phyloP scores from a whole-genome alignment of 805 yeast species.

The Yarrowia sp. region DNA sequence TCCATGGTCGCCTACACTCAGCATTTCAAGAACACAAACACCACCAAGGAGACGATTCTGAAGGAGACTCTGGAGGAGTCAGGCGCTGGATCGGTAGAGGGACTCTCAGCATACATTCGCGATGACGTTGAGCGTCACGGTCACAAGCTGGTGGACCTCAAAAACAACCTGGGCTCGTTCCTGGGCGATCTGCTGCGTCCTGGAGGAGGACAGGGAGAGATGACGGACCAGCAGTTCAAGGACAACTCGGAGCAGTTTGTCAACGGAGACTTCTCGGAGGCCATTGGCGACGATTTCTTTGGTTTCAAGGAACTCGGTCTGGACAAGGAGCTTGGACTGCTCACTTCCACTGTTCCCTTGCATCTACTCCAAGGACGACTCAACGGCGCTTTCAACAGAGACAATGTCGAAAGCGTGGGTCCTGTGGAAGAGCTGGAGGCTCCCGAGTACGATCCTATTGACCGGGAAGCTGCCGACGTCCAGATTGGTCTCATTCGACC shows the following conservation, averaged over 20 bases:
- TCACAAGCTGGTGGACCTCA: constrained; percentile 71
- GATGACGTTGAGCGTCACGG: constrained; percentile 76
- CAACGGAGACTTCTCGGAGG: constrained; percentile 93
- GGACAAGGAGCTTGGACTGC: constrained; percentile 86
- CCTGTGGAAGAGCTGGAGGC: constrained; percentile 58
- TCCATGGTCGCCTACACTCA: constrained; percentile 74
- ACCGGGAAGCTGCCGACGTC: constrained; percentile 58
- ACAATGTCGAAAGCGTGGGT: constrained; percentile 53
- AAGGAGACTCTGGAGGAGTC: constrained; percentile 76
- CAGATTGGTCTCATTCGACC: constrained; percentile 68
- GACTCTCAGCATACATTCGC: constrained; percentile 72
- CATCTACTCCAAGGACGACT: constrained; percentile 82
- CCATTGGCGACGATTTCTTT: constrained; percentile 89
- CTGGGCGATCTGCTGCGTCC: constrained; percentile 86
- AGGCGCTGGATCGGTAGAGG: constrained; percentile 78
- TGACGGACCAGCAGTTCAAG: constrained; percentile 77
- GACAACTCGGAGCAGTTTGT: constrained; percentile 94
- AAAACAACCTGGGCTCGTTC: constrained; percentile 68
- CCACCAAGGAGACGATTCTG: constrained; percentile 57
- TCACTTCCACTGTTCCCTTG: constrained; percentile 86
- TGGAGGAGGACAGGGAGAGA: constrained; percentile 61
- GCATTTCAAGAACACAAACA: constrained; percentile 44
- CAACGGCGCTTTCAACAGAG: constrained; percentile 53
- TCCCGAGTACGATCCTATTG: constrained; percentile 59
- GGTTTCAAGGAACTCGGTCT: constrained; percentile 94